Evolutionary conservation across 805 yeast genomes (phyloP).

Genomic region (Starmerella potacharoeniae): DNA sequence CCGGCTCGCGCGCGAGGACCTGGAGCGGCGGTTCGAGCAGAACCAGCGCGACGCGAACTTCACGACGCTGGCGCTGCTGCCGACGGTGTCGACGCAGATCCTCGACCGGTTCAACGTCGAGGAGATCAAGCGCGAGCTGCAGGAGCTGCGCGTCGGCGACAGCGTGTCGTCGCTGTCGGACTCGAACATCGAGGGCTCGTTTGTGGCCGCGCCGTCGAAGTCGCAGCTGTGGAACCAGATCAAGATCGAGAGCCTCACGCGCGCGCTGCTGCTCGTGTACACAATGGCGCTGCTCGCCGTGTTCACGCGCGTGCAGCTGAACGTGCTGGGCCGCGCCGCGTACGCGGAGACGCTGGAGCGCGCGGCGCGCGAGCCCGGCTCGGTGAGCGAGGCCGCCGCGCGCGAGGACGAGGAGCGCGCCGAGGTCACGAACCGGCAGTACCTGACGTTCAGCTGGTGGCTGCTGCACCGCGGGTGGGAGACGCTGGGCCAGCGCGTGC

Average conservation of each 20-base stretch:
- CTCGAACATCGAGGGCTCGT: constrained; percentile 13
- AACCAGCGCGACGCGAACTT: constrained; percentile 82
- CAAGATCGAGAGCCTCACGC: constrained; percentile 59
- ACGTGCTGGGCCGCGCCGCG: constrained; percentile 75
- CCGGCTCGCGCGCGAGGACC: constrained; percentile 51
- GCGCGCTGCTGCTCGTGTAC: constrained; percentile 62
- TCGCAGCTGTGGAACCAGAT: constrained; percentile 75
- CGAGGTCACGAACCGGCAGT: constrained; percentile 53
- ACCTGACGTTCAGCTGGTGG: constrained; percentile 89
- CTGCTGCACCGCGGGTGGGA: constrained; percentile 76
- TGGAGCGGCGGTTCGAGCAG: constrained; percentile 74
- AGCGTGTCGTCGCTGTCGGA: constrained; percentile 1
- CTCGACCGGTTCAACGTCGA: constrained; percentile 58
- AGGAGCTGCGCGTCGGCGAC: constrained; percentile 39
- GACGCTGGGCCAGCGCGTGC: constrained; percentile 42
- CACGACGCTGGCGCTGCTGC: constrained; percentile 72
- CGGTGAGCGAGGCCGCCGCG: constrained; percentile 15
- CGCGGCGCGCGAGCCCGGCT: constrained; percentile 37
- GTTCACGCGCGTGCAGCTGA: constrained; percentile 73
- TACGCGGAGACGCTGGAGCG: constrained; percentile 69
- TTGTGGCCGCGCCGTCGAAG: constrained; percentile 36
- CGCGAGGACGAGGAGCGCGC: constrained; percentile 25
- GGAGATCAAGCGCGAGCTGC: constrained; percentile 55
- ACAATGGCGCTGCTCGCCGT: constrained; percentile 58
- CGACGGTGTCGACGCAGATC: constrained; percentile 59